Base-by-base conservation (phyloP, 768 basidiomycete species). In the Xerocomus spinulosus region DNA sequence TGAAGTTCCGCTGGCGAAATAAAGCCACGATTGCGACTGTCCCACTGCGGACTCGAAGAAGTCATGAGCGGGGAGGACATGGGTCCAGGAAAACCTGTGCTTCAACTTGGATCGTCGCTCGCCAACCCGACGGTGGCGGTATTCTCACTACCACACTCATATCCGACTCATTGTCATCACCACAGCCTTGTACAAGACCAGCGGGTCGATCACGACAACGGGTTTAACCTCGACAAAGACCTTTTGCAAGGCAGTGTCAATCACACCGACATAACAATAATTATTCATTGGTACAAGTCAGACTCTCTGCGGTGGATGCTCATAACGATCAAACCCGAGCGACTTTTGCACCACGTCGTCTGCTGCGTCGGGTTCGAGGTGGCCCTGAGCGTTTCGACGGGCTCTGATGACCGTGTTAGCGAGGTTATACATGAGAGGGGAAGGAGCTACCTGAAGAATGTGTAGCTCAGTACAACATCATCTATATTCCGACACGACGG, bases 401-500 rank as follows among this genome's bases (percentile, higher is more conserved):
- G 94, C 94, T 50, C 93, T 96, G 66, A 21, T 3, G 17, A 20
- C 3, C 7, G 25, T 20, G 50, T 46, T 0, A 56, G 43, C 38
- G 30, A 40, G 9, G 20, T 37, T 12, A 5, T 21, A 24, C 17
- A 28, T 28, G 36, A 9, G 30, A 41, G n/a, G 9, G n/a, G 2
- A 42, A 29, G 9, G 43, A 37, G 32, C 18, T 57, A 92, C 93
- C 84, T 81, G 81, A 99, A 99, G 72, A 99, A 99, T 0, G 96
- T 99, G 67, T 99, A 99, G 20, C 90, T 94, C 45, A 99, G 66
- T 0, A 98, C 92, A 18, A 98, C 76, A 61, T 97, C 91, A 56
- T 95, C 86, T 12, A 99, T 77, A 55, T 85, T 82, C 52, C 83
- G 77, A 69, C 94, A 90, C 3, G 83, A 68, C 1, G 93, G 93